Conservation (phyloP, 2,329 filamentous ascomycete species). For the Sporothrix luriei region DNA sequence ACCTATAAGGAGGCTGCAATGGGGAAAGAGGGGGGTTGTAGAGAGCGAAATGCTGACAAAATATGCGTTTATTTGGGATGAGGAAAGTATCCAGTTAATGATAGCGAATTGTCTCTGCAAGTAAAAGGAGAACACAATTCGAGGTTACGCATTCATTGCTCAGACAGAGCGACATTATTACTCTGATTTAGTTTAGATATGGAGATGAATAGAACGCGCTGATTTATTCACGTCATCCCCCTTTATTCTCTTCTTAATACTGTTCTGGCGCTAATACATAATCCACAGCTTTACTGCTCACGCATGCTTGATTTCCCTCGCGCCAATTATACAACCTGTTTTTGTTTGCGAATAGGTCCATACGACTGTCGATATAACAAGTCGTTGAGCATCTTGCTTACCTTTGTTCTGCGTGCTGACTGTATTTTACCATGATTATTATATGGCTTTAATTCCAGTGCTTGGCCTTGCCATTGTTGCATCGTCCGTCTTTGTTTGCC, state of each 20-base stretch:
- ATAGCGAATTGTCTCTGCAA: neutral
- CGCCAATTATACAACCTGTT: neutral
- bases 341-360: neutral
- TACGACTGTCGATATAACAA: neutral
- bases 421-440: neutral
- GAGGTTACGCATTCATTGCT: neutral
- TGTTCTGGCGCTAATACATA: neutral
- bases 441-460: neutral
- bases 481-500: neutral
- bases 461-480: neutral
- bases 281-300: neutral
- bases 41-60: neutral
- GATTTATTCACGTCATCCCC: neutral
- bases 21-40: neutral
- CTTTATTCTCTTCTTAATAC: too few relatives aligned
- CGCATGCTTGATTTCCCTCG: neutral
- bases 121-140: neutral
- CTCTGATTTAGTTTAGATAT: conserved; percentile 23
- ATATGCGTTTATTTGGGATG: neutral
- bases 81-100: conserved; percentile 17
- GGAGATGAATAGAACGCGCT: conserved; percentile 26
- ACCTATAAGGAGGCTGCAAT: neutral
- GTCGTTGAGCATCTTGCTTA: neutral
- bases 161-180: conserved; percentile 24
- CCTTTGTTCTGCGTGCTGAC: neutral